A percentile compares a stretch with the other conserved stretches of the same genome.
Evolutionary conservation across 371 early-diverging fungal genomes (phyloP).

Genomic region (Apophysomyces elegans): DNA sequence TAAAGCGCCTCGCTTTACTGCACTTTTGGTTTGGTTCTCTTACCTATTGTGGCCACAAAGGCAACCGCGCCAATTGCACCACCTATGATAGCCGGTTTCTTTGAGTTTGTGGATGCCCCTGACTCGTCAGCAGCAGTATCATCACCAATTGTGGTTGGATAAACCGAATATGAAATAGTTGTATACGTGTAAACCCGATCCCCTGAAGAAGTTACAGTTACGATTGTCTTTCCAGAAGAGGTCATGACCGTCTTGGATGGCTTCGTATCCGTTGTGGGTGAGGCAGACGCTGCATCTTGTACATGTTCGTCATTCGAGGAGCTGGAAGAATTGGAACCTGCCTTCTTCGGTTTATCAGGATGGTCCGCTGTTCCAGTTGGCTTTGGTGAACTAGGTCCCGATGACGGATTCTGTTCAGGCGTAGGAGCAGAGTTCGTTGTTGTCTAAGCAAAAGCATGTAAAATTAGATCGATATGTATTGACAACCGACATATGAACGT

Average conservation of each 20-base stretch:
- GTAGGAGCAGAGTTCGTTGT: not conserved
- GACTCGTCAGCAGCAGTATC: not conserved
- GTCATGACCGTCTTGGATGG: conserved; percentile 3
- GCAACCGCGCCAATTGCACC: conserved; percentile 2
- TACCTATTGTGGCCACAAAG: not conserved
- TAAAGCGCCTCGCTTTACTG: not conserved
- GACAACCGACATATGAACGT: not conserved
- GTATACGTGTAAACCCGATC: conserved; percentile 4
- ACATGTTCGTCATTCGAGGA: not conserved
- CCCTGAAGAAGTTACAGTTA: not conserved
- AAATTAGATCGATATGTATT: not conserved
- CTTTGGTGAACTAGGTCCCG: not conserved
- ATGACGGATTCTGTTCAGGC: not conserved
- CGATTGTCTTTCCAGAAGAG: conserved; percentile 1
- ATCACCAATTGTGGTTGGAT: not conserved
- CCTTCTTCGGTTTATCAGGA: not conserved
- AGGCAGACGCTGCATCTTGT: not conserved
- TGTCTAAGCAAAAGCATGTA: not conserved
- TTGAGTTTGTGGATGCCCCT: conserved; percentile 5
- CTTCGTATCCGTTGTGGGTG: not conserved
- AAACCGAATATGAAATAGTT: not conserved
- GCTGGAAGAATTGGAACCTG: not conserved
- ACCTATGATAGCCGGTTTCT: not conserved
- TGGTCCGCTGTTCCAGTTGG: not conserved
- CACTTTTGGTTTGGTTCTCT: not conserved